A percentile compares a stretch with the other conserved stretches of the same genome.
Conservation (phyloP, 31 red algal genomes). For the Porphyra umbilicalis region DNA sequence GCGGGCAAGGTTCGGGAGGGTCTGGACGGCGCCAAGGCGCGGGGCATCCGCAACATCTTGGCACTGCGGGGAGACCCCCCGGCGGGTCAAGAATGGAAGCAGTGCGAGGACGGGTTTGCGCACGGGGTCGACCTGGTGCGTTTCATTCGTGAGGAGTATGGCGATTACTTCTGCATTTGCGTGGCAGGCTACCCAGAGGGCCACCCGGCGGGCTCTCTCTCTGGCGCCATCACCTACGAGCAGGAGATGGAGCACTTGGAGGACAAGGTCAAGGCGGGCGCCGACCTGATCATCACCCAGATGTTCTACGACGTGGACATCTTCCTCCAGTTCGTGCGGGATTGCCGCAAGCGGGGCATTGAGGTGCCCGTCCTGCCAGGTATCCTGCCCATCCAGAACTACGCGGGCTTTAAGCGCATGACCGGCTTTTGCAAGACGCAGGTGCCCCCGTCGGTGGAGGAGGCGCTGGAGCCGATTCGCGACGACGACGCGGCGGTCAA, state of each 20-base stretch:
- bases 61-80: conserved; percentile 94
- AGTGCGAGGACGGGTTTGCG: conserved; percentile 94
- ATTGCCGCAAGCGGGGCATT: conserved; percentile 79
- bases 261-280: conserved; percentile 91
- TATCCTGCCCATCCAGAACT: conserved; percentile 95
- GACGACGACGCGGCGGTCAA: conserved; percentile 98
- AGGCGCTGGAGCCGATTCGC: conserved; percentile 81
- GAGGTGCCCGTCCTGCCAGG: conserved; percentile 93
- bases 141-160: conserved; percentile 85
- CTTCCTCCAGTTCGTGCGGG: conserved; percentile 80
- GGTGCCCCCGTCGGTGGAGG: conserved; percentile 66
- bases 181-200: conserved; percentile 99
- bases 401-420: conserved; percentile 96
- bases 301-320: conserved; percentile 98
- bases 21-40: conserved; percentile 69
- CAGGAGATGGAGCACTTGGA: conserved; percentile 86
- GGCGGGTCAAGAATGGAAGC: conserved; percentile 93
- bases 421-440: conserved; percentile 94
- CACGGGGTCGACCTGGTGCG: conserved; percentile 87
- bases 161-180: conserved; percentile 92
- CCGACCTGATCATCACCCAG: conserved; percentile 97
- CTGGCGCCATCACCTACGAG: conserved; percentile 80
- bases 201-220: conserved; percentile 82
- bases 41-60: conserved; percentile 92
- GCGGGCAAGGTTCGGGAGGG: conserved; percentile 70